These are phyloP conservation scores for Tylopilus felleus DNA, from an alignment of 768 basidiomycete species.

Conservation along the genomic window DNA sequence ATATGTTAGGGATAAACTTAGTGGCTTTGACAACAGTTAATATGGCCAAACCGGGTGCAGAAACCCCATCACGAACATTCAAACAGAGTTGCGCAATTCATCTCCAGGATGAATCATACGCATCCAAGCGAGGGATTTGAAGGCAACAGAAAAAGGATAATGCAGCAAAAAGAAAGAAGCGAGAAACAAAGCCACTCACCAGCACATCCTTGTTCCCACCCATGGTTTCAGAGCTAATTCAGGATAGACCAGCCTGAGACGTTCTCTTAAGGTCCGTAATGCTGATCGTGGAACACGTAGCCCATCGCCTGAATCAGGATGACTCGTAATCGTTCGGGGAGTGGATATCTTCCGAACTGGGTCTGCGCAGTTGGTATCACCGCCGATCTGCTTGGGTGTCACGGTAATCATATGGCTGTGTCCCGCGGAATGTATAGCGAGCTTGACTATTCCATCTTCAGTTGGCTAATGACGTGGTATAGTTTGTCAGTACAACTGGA, in stretches of 20 bases:
- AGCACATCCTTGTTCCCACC: slow-evolving; percentile 76
- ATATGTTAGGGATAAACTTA: too few species aligned
- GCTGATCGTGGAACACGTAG: slow-evolving; percentile 62
- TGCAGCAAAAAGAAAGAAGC: background rate
- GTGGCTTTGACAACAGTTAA: background rate
- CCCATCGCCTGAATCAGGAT: slow-evolving; percentile 49
- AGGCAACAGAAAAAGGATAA: background rate
- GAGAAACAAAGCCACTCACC: slow-evolving; percentile 46
- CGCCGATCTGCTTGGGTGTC: background rate
- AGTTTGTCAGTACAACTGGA: slow-evolving; percentile 1
- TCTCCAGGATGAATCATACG: background rate
- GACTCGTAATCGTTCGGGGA: slow-evolving; percentile 68
- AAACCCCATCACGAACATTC: background rate
- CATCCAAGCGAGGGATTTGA: background rate
- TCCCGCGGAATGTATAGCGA: slow-evolving; percentile 75
- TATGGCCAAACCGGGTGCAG: background rate
- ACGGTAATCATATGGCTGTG: slow-evolving; percentile 46
- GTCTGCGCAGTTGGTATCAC: background rate
- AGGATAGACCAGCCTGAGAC: slow-evolving; percentile 65
- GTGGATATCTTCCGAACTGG: slow-evolving; percentile 51
- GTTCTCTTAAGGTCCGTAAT: slow-evolving; percentile 47
- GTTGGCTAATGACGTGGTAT: slow-evolving; percentile 51
- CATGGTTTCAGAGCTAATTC: slow-evolving; percentile 73
- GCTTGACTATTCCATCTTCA: slow-evolving; percentile 65
- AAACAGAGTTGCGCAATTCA: too few species aligned